A percentile compares a stretch with the other conserved stretches of the same genome.
Conservation (phyloP, 2,329 filamentous ascomycete genomes). For the Phialophora verrucosa region DNA sequence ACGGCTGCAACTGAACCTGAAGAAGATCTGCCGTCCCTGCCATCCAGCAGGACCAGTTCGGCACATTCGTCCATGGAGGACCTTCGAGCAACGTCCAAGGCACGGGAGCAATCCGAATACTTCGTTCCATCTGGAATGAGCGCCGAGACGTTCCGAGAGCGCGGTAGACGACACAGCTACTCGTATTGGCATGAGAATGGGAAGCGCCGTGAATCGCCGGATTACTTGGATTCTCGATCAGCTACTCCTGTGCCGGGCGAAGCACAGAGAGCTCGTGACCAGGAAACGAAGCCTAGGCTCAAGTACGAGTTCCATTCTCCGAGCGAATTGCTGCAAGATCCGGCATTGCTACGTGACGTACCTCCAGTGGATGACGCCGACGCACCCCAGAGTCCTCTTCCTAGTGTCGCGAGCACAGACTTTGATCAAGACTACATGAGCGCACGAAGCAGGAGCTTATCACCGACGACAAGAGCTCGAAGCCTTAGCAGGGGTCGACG, state of each 20-base stretch:
- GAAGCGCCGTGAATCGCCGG: constrained; percentile 42
- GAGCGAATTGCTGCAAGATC: constrained; percentile 53
- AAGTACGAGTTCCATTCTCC: constrained; percentile 56
- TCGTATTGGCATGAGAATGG: constrained; percentile 33
- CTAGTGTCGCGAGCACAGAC: constrained; percentile 37
- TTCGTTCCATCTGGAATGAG: constrained; percentile 29
- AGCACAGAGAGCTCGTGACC: constrained; percentile 46
- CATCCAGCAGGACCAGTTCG: constrained; percentile 58
- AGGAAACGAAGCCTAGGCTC: constrained; percentile 45
- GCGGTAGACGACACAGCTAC: constrained; percentile 41
- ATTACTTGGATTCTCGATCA: constrained; percentile 67
- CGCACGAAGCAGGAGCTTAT: constrained; percentile 36
- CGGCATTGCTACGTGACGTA: constrained; percentile 38
- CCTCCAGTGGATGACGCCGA: constrained; percentile 34
- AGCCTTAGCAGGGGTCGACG: constrained; percentile 28
- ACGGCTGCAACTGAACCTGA: constrained; percentile 46
- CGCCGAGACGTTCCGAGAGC: constrained; percentile 34
- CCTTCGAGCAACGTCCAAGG: constrained; percentile 45
- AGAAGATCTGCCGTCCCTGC: constrained; percentile 56
- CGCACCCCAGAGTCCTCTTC: constrained; percentile 33
- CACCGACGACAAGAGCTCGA: constrained; percentile 23
- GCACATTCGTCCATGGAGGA: constrained; percentile 54
- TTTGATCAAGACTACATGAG: constrained; percentile 38
- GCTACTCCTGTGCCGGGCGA: constrained; percentile 70
- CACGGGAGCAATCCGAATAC: constrained; percentile 39